Conservation (phyloP, 2,329 filamentous ascomycete genomes). For the Chaetomiaceae sp. region DNA sequence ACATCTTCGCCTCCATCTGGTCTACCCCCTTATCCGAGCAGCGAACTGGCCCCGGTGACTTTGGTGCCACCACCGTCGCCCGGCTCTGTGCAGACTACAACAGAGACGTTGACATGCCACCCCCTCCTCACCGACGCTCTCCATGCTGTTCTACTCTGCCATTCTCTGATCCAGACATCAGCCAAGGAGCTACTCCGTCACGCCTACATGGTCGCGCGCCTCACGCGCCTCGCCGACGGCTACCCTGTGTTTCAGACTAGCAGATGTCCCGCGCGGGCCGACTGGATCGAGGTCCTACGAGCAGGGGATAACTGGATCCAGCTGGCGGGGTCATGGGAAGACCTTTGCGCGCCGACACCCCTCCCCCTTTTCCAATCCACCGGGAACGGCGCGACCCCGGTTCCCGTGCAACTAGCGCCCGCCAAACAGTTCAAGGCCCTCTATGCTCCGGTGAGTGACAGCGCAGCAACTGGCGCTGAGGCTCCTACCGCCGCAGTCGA, state of each 20-base stretch:
- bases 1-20: conserved; percentile 60
- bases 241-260: conserved; percentile 76
- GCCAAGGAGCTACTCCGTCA: conserved; percentile 73
- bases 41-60: conserved; percentile 31
- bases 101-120: conserved; percentile 71
- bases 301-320: conserved; percentile 66
- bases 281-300: conserved; percentile 74
- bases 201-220: conserved; percentile 74
- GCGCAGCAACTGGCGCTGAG: neutral
- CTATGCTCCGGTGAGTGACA: conserved; percentile 22
- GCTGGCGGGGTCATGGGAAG: conserved; percentile 63
- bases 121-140: conserved; percentile 74
- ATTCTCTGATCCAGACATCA: conserved; percentile 75
- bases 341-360: conserved; percentile 59
- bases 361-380: conserved; percentile 36
- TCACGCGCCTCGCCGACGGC: conserved; percentile 69
- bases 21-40: conserved; percentile 62
- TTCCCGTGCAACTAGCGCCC: conserved; percentile 4
- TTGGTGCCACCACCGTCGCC: conserved; percentile 28
- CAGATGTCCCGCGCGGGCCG: conserved; percentile 65
- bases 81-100: conserved; percentile 34
- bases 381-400: conserved; percentile 3
- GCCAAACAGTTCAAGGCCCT: conserved; percentile 32
- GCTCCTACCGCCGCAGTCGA: conserved; percentile 6
- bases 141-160: conserved; percentile 72